These are phyloP conservation scores for Gaertneriomyces semiglobifer DNA, from an alignment of 192 early-diverging fungal genomes.

Conservation along the genomic window DNA sequence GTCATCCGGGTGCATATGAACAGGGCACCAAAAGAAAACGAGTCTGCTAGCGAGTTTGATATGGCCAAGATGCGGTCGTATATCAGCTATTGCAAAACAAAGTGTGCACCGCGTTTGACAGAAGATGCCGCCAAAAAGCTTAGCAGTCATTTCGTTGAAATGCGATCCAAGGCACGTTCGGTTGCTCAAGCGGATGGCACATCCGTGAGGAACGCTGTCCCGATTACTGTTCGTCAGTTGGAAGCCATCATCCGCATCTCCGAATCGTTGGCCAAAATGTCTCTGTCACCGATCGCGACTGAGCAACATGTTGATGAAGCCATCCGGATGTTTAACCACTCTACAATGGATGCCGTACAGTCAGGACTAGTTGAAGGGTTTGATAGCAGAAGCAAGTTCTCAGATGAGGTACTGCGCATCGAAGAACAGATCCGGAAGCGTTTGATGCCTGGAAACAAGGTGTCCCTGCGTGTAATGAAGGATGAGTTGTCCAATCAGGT, in stretches of 20 bases:
- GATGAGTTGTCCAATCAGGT: conserved; percentile 55
- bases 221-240: conserved; percentile 96
- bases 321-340: conserved; percentile 93
- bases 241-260: conserved; percentile 98
- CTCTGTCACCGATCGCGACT: conserved; percentile 77
- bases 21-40: conserved; percentile 38
- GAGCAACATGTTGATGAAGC: conserved; percentile 94
- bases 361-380: conserved; percentile 79
- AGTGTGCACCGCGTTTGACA: conserved; percentile 92
- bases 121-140: conserved; percentile 88
- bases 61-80: conserved; percentile 95
- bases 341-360: conserved; percentile 96
- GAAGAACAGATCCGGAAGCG: conserved; percentile 83
- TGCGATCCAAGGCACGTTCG: conserved; percentile 78
- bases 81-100: conserved; percentile 90
- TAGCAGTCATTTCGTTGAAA: conserved; percentile 87
- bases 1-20: conserved; percentile 93
- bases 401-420: conserved; percentile 70
- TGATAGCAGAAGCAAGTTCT: conserved; percentile 64
- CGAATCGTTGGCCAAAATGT: conserved; percentile 95
- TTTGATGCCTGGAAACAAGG: conserved; percentile 79
- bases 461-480: conserved; percentile 56
- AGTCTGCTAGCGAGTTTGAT: conserved; percentile 59
- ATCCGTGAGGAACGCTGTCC: conserved; percentile 63
- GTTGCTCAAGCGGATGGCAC: conserved; percentile 66